Evolutionary conservation across 73 alveolate genomes (phyloP).

Genomic region (Paramecium primaurelia): DNA sequence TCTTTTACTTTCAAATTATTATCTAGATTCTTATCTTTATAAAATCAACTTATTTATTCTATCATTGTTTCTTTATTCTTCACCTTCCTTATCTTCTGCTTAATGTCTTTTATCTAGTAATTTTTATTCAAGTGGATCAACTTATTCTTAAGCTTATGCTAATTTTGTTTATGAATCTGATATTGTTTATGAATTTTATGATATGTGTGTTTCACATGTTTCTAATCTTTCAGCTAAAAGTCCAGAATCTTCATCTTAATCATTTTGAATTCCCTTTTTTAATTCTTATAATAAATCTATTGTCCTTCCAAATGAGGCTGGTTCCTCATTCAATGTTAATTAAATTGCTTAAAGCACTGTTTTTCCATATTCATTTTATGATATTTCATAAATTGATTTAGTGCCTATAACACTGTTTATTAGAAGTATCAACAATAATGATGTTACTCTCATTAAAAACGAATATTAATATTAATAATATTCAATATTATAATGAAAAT

Average conservation of each 20-base stretch:
- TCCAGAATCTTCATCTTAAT: neutral
- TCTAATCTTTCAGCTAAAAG: neutral
- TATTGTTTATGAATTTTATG: neutral
- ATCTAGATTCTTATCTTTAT: neutral
- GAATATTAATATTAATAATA: neutral
- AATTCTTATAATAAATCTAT: neutral
- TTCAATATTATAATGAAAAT: neutral
- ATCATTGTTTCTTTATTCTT: neutral
- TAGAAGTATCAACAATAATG: neutral
- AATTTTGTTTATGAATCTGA: neutral
- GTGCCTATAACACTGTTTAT: neutral
- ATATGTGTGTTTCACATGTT: neutral
- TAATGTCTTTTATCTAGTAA: neutral
- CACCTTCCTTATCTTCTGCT: neutral
- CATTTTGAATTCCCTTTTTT: neutral
- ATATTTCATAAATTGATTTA: neutral
- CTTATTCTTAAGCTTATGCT: neutral
- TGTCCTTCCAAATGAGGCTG: neutral
- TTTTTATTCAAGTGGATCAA: neutral
- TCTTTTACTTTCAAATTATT: neutral
- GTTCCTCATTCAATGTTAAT: neutral
- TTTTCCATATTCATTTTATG: slow-evolving; percentile 20
- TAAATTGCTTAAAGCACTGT: slow-evolving; percentile 3
- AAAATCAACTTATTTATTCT: neutral
- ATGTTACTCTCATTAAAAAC: slow-evolving; percentile 2